phyloP scores from a whole-genome alignment of 495 filamentous ascomycete genomes.

The Hypoxylon fuscum region DNA sequence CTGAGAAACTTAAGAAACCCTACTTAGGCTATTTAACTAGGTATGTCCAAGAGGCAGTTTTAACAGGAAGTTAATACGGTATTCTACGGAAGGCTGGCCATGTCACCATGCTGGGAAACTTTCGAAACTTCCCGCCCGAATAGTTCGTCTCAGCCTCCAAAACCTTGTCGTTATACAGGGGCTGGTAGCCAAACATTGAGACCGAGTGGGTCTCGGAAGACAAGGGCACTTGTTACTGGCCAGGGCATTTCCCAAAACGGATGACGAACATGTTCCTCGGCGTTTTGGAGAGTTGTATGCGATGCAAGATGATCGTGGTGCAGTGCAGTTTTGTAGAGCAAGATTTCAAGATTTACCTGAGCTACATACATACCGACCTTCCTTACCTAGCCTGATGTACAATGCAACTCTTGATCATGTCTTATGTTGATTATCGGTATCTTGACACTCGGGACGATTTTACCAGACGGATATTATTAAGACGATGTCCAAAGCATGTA shows the following conservation, averaged over 20 bases:
- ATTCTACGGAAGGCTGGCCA: constrained; percentile 11
- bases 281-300: constrained; percentile 26
- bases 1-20: background rate
- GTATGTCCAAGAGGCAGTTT: too few relatives aligned
- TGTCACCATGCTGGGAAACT: constrained; percentile 11
- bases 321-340: constrained; percentile 10
- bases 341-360: constrained; percentile 9
- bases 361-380: constrained; percentile 17
- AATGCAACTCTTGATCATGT: background rate
- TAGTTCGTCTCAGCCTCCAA: constrained; percentile 40
- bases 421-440: too few relatives aligned
- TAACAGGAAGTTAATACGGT: too few relatives aligned
- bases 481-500: background rate
- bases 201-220: constrained; percentile 14
- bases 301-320: constrained; percentile 30
- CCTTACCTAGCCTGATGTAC: background rate
- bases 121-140: constrained; percentile 42
- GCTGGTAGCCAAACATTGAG: constrained; percentile 31
- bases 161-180: constrained; percentile 33
- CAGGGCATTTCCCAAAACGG: constrained; percentile 29
- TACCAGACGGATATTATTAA: background rate
- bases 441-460: too few relatives aligned
- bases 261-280: constrained; percentile 31
- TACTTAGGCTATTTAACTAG: background rate
- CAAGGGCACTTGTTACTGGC: constrained; percentile 11